Conservation (phyloP, 495 filamentous ascomycete species). For the Platismatia glauca region DNA sequence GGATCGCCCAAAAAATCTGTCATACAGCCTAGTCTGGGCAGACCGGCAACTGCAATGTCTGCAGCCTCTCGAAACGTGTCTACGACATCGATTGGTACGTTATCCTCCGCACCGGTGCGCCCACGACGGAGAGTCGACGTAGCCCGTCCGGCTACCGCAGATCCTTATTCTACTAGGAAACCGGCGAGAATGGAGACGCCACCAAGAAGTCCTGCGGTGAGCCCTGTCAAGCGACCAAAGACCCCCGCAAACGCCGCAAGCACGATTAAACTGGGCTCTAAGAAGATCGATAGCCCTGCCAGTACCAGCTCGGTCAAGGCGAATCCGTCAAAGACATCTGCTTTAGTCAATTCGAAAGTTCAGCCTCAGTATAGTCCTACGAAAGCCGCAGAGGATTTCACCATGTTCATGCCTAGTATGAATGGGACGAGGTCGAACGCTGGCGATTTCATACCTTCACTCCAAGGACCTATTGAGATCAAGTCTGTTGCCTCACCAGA, state of each 20-base stretch:
- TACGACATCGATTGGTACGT: slow-evolving; percentile 30
- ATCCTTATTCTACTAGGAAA: slow-evolving; percentile 34
- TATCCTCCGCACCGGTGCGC: slow-evolving; percentile 53
- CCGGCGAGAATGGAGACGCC: slow-evolving; percentile 32
- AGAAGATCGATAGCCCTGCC: slow-evolving; percentile 15
- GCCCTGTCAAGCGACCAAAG: slow-evolving; percentile 34
- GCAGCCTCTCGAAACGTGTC: slow-evolving; percentile 26
- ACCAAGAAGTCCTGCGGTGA: slow-evolving; percentile 35
- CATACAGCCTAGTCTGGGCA: slow-evolving; percentile 3
- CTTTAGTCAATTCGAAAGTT: not conserved
- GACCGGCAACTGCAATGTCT: slow-evolving; percentile 20
- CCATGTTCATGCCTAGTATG: slow-evolving; percentile 13
- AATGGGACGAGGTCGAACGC: not conserved
- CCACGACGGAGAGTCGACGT: slow-evolving; percentile 45
- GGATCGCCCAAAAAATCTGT: slow-evolving; percentile 45
- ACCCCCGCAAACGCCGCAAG: slow-evolving; percentile 17
- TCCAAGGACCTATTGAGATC: slow-evolving; percentile 2
- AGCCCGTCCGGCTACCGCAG: slow-evolving; percentile 48
- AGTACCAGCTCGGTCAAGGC: not conserved
- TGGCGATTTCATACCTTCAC: not conserved
- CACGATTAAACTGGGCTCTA: slow-evolving; percentile 10
- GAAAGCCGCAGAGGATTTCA: slow-evolving; percentile 20
- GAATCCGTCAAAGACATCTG: slow-evolving; percentile 6
- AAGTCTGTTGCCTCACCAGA: slow-evolving; percentile 2
- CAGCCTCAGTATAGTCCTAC: slow-evolving; percentile 15